Base-by-base conservation (phyloP, 805 yeast species). In the Pichia phayaonensis region DNA sequence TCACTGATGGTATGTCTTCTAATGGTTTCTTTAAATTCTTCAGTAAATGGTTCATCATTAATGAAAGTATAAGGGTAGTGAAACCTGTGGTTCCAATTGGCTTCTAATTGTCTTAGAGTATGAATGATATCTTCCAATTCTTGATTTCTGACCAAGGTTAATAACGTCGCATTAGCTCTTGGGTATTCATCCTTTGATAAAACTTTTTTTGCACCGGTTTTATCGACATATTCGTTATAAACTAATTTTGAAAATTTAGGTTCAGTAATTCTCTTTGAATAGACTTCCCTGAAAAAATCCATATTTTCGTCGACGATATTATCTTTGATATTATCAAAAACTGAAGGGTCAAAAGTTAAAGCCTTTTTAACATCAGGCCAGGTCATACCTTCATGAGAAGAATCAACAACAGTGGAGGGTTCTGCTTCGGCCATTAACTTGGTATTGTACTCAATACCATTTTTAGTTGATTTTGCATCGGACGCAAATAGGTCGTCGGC, bases 1-100 rank as follows among this genome's bases (percentile, higher is more conserved):
- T 71, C 67, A 12, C 83, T 68, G 10, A 61, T 66, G 0, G 81
- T 68, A 34, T 74, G 77, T 36, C 82, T 65, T 42, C 58, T 65
- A 40, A 86, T 74, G 16, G 69, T 66, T 13, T 65, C 62, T 59
- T 72, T 84, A 66, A 94, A 92, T 59, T 86, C 92, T 1, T 85
- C 86, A 29, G 81, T 73, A 68, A 92, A 94, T 38, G 74, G 79
- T 53, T 81, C 86, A 64, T 92, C 96, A 66, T 89, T 90, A 57
- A 92, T 75, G 63, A 92, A 94, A 27, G 90, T 90, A 92, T 96
- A 92, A 51, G 95, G 97, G 62, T 92, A 92, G 56, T 86, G 77
- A 70, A 73, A 90, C 51, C 85, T 76, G 34, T 72, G 68, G 71
- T 92, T 92, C 77, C 92, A 92, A 49, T 75, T 73, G 24, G 68